Percentiles rank a stretch among this genome's conserved stretches.
These are phyloP conservation scores for Effrenium voratum DNA, from an alignment of 73 alveolate species.

Conservation along the genomic window DNA sequence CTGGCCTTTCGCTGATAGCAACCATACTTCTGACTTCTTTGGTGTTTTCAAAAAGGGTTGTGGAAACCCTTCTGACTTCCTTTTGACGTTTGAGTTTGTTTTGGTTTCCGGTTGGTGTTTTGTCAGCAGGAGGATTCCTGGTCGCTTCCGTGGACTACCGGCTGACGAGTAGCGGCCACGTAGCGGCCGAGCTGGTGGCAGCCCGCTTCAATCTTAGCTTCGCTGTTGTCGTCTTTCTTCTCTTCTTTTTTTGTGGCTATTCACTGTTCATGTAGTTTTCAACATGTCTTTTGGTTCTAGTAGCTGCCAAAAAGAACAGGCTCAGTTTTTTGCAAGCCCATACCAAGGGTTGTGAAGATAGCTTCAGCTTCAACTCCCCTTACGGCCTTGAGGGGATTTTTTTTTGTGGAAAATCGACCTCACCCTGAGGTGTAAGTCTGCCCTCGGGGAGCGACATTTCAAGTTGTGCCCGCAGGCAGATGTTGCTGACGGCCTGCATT, in stretches of 20 bases:
- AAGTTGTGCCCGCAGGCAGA: background rate
- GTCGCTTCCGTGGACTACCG: slow-evolving; percentile 3
- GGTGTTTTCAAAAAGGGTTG: background rate
- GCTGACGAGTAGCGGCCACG: background rate
- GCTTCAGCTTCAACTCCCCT: too few species aligned
- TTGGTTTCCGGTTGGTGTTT: background rate
- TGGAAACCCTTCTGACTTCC: background rate
- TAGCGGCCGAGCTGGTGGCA: background rate
- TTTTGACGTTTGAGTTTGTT: background rate
- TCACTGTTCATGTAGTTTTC: too few species aligned
- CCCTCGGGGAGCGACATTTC: background rate
- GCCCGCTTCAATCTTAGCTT: background rate
- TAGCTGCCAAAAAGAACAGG: too few species aligned
- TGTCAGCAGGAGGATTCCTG: slow-evolving; percentile 1
- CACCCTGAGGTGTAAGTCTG: background rate
- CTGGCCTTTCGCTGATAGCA: background rate
- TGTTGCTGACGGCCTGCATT: background rate
- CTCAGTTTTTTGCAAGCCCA: too few species aligned
- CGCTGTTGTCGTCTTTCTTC: too few species aligned
- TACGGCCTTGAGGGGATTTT: background rate
- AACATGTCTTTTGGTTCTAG: too few species aligned
- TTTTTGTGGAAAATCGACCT: background rate
- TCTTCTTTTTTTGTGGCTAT: too few species aligned
- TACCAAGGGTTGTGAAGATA: too few species aligned
- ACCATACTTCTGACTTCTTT: background rate